Percentiles rank a stretch among this genome's conserved stretches.
Evolutionary conservation across 768 basidiomycete genomes (phyloP).

Genomic region (Pulveroboletus frians): DNA sequence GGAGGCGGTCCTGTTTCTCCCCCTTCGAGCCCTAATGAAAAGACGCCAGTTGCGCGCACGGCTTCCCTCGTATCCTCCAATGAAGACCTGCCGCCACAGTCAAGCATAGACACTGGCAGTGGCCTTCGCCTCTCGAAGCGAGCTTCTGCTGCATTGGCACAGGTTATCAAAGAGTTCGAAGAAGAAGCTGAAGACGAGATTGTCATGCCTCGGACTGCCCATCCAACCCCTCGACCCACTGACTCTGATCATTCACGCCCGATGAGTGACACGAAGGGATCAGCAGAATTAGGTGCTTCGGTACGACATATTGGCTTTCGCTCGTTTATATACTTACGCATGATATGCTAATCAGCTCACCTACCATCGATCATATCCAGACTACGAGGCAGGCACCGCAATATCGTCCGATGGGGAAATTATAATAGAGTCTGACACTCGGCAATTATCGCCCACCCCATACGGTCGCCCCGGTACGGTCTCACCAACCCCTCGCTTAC

Average conservation of each 20-base stretch:
- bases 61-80: slow-evolving; percentile 37
- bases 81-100: slow-evolving; percentile 23
- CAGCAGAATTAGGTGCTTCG: slow-evolving; percentile 16
- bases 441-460: slow-evolving; percentile 58
- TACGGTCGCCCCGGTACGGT: slow-evolving; percentile 44
- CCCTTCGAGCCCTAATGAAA: slow-evolving; percentile 41
- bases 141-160: slow-evolving; percentile 69
- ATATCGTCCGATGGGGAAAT: slow-evolving; percentile 60
- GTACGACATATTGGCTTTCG: slow-evolving; percentile 18
- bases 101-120: slow-evolving; percentile 10
- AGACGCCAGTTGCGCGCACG: slow-evolving; percentile 38
- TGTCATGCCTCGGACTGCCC: slow-evolving; percentile 60
- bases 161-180: slow-evolving; percentile 74
- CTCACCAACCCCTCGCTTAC: slow-evolving; percentile 53
- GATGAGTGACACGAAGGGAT: slow-evolving; percentile 16
- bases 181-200: slow-evolving; percentile 73
- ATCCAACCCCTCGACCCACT: slow-evolving; percentile 38
- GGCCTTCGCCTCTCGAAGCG: slow-evolving; percentile 38
- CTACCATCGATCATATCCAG: slow-evolving; percentile 34
- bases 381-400: slow-evolving; percentile 63
- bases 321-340: slow-evolving; percentile 15
- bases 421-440: slow-evolving; percentile 43
- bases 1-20: slow-evolving; percentile 37
- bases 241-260: slow-evolving; percentile 25
- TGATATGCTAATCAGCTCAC: slow-evolving; percentile 12